Percentiles rank a stretch among this genome's conserved stretches.
Evolutionary conservation across 2,329 filamentous ascomycete genomes (phyloP).

Genomic region (Leptographium wingfieldii): DNA sequence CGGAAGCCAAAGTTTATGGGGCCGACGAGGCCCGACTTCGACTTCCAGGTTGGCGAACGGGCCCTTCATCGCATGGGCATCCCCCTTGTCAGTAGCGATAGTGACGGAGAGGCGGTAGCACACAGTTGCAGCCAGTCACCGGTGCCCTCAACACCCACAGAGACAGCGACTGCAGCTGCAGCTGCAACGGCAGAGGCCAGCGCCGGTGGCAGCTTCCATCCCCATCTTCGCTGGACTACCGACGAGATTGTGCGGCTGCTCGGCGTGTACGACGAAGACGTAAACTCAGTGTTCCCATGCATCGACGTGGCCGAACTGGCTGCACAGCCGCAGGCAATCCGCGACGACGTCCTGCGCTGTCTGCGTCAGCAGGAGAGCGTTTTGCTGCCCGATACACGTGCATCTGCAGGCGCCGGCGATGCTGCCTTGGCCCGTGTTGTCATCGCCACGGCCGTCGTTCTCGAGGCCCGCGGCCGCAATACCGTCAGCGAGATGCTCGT

Average conservation of each 20-base stretch:
- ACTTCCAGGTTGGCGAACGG: neutral
- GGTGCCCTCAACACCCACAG: neutral
- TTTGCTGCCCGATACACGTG: neutral
- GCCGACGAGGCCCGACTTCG: neutral
- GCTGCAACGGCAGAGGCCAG: neutral
- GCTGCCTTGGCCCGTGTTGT: constrained; percentile 21
- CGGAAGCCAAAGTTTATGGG: neutral
- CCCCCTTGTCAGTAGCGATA: neutral
- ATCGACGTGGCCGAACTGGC: constrained; percentile 18
- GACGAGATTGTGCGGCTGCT: constrained; percentile 14
- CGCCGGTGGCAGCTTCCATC: neutral
- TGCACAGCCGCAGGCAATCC: constrained; percentile 15
- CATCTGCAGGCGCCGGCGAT: constrained; percentile 16
- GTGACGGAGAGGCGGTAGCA: neutral
- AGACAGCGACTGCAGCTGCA: neutral
- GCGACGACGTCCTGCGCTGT: neutral
- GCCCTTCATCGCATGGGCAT: neutral
- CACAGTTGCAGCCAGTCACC: neutral
- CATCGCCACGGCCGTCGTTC: constrained; percentile 20
- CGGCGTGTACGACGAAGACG: constrained; percentile 22
- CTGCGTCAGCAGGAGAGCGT: neutral
- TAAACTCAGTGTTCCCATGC: constrained; percentile 20
- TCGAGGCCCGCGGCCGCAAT: constrained; percentile 21
- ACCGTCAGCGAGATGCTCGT: constrained; percentile 18
- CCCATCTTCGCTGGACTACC: neutral